A percentile compares a stretch with the other conserved stretches of the same genome.
phyloP scores from a whole-genome alignment of 805 yeast genomes.

The Nakazawaea pomicola region DNA sequence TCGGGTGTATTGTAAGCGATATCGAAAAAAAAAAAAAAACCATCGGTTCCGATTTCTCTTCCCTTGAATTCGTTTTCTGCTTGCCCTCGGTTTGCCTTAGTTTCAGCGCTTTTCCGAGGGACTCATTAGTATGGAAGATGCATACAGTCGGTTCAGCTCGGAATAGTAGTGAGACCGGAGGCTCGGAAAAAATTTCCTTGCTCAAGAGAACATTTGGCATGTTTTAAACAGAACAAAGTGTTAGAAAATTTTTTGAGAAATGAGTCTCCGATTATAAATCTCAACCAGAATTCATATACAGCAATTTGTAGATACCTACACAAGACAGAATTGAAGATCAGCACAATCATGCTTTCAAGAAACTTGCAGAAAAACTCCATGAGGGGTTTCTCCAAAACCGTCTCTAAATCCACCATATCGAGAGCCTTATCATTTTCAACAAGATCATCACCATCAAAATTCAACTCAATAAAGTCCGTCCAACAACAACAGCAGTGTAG shows the following conservation, averaged over 20 bases:
- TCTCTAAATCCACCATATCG: neutral
- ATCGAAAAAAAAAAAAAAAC: neutral
- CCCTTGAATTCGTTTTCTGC: too few relatives aligned
- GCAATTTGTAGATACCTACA: too few relatives aligned
- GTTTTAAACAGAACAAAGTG: too few relatives aligned
- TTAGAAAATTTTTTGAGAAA: too few relatives aligned
- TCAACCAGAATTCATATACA: neutral
- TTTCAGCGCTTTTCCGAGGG: too few relatives aligned
- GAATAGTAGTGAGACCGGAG: neutral
- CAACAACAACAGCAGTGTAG: neutral
- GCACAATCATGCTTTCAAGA: constrained; percentile 13
- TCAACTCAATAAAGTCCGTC: neutral
- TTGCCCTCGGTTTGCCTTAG: too few relatives aligned
- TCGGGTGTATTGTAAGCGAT: constrained; percentile 2
- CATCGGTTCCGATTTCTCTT: neutral
- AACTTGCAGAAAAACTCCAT: neutral
- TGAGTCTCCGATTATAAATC: too few relatives aligned
- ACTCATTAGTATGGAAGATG: neutral
- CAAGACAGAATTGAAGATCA: too few relatives aligned
- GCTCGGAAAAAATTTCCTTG: neutral
- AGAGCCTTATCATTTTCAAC: constrained; percentile 1
- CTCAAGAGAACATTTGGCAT: neutral
- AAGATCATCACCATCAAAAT: neutral
- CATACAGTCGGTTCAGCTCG: neutral
- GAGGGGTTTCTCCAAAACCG: constrained; percentile 2